These are phyloP conservation scores for Podospora conica DNA, from an alignment of 495 filamentous ascomycete genomes.

Conservation along the genomic window DNA sequence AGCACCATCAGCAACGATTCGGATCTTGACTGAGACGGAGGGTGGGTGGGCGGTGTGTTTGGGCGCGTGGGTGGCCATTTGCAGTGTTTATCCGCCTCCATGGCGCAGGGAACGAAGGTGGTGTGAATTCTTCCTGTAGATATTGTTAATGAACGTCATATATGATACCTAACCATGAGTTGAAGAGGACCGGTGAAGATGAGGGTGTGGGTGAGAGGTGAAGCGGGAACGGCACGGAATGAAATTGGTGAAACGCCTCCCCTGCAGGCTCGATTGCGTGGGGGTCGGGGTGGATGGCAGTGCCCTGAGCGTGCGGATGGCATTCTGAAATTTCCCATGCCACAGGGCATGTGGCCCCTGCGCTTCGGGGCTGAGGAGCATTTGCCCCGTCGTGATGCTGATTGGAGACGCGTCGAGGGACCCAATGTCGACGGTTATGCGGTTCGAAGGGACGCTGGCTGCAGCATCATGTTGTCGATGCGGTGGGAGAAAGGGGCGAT, in stretches of 20 bases:
- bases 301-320: not conserved
- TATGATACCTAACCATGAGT: not conserved
- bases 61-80: not conserved
- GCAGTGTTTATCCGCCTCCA: not conserved
- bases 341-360: not conserved
- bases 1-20: constrained; percentile 42
- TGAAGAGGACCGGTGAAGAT: not conserved
- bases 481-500: not conserved
- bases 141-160: constrained; percentile 2
- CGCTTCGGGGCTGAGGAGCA: constrained; percentile 1
- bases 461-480: not conserved
- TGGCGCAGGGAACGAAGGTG: not conserved
- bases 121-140: constrained; percentile 7
- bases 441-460: not conserved
- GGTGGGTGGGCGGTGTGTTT: not conserved
- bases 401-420: constrained; percentile 1
- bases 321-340: constrained; percentile 7
- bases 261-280: constrained; percentile 3
- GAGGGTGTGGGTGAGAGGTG: not conserved
- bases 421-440: not conserved
- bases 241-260: not conserved
- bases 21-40: constrained; percentile 9
- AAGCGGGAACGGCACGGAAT: not conserved
- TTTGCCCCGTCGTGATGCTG: constrained; percentile 2
- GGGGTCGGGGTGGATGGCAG: not conserved